A percentile compares a stretch with the other conserved stretches of the same genome.
Conservation (phyloP, 1,284 basidiomycete genomes). For the Vanrija sp. region DNA sequence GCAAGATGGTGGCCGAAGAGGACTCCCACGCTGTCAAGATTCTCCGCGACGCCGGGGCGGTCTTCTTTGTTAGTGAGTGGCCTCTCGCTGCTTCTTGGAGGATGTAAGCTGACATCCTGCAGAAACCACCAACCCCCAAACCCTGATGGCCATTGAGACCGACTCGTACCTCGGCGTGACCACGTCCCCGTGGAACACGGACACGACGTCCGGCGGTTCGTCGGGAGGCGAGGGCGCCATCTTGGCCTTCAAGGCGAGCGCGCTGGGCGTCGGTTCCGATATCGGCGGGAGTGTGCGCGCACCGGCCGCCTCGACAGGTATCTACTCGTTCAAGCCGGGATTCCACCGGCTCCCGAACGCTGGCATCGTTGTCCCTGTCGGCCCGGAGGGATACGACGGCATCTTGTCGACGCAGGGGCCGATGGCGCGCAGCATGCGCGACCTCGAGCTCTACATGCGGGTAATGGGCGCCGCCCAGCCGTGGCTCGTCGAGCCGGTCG, state of each 20-base stretch:
- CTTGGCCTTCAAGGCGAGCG: constrained; percentile 37
- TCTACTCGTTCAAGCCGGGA: constrained; percentile 45
- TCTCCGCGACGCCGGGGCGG: constrained; percentile 26
- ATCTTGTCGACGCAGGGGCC: constrained; percentile 40
- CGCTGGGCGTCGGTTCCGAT: constrained; percentile 45
- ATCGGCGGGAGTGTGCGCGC: constrained; percentile 45
- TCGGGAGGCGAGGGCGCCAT: constrained; percentile 51
- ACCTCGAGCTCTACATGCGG: constrained; percentile 40
- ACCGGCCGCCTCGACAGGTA: constrained; percentile 36
- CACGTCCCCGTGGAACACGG: constrained; percentile 46
- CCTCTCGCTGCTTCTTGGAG: background rate
- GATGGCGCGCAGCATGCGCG: constrained; percentile 35
- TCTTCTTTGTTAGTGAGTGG: constrained; percentile 14
- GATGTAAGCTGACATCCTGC: constrained; percentile 1
- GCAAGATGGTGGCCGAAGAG: constrained; percentile 13
- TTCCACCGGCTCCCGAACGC: constrained; percentile 35
- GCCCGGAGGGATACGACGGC: constrained; percentile 29
- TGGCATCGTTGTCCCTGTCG: constrained; percentile 22
- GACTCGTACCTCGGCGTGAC: constrained; percentile 38
- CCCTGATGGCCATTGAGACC: constrained; percentile 32
- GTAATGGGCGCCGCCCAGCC: constrained; percentile 34
- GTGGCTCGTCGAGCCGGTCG: constrained; percentile 45
- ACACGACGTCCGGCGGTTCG: constrained; percentile 44
- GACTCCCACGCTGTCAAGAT: constrained; percentile 14
- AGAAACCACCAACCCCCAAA: constrained; percentile 21